A percentile compares a stretch with the other conserved stretches of the same genome.
Conservation (phyloP, 176 grass and related monocot species). For the Phoenix dactylifera region DNA sequence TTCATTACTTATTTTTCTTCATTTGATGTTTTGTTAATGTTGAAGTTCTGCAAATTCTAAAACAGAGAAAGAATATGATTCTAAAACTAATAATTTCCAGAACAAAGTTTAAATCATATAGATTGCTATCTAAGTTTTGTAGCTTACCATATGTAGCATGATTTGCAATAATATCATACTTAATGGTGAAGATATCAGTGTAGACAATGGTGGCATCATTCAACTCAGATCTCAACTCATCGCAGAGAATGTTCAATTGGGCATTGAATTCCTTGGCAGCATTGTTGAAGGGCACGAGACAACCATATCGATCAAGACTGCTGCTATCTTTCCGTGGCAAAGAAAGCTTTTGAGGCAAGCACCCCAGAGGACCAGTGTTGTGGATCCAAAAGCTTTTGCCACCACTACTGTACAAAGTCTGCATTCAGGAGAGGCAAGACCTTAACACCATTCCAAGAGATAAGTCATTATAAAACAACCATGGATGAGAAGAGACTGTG, state of each 20-base stretch:
- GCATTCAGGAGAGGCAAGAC: conserved; percentile 3
- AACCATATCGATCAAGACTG: conserved; percentile 53
- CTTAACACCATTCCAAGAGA: not conserved
- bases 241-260: conserved; percentile 34
- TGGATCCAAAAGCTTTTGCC: conserved; percentile 75
- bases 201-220: conserved; percentile 52
- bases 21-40: no score
- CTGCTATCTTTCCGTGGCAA: conserved; percentile 40
- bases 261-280: conserved; percentile 62
- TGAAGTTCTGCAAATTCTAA: conserved; percentile 4
- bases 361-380: conserved; percentile 59
- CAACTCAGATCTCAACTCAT: conserved; percentile 40
- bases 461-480: not conserved
- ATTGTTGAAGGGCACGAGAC: conserved; percentile 61
- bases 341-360: conserved; percentile 82
- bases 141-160: conserved; percentile 53
- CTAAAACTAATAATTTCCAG: no score
- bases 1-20: no score
- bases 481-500: no score
- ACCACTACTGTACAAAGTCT: conserved; percentile 51
- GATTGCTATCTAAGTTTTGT: not conserved
- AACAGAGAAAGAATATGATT: not conserved
- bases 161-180: conserved; percentile 79
- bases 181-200: conserved; percentile 61
- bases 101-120: not conserved